Conservation (phyloP, 129 eudicot species). For the Helianthus annuus region DNA sequence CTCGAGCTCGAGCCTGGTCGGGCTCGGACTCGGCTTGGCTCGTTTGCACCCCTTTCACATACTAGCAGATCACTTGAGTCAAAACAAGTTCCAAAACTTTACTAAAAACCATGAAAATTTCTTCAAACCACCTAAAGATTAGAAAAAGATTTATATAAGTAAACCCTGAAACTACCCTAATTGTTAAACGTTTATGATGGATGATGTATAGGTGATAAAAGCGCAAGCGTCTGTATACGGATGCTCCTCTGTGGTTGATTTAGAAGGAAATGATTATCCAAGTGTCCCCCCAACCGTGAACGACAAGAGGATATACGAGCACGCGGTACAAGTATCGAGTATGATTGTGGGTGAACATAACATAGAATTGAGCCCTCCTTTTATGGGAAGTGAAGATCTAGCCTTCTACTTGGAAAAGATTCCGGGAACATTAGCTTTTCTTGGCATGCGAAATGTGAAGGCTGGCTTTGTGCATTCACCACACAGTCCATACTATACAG, state of each 20-base stretch:
- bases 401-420: slow-evolving; percentile 54
- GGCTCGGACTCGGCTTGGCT: too few relatives aligned
- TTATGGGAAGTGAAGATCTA: slow-evolving; percentile 77
- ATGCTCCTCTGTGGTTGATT: slow-evolving; percentile 51
- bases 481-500: slow-evolving; percentile 56
- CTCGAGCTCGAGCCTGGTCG: too few relatives aligned
- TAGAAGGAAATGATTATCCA: slow-evolving; percentile 47
- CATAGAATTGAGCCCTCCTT: slow-evolving; percentile 23
- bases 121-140: too few relatives aligned
- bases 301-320: slow-evolving; percentile 51
- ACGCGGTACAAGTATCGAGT: slow-evolving; percentile 34
- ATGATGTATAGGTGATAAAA: slow-evolving; percentile 41
- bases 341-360: slow-evolving; percentile 52
- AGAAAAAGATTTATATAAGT: too few relatives aligned
- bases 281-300: slow-evolving; percentile 59
- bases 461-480: slow-evolving; percentile 44
- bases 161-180: too few relatives aligned
- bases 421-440: slow-evolving; percentile 51
- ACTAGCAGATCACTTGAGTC: too few relatives aligned
- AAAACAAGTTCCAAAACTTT: too few relatives aligned
- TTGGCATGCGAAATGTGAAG: slow-evolving; percentile 53
- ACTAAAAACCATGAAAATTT: too few relatives aligned
- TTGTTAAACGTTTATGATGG: too few relatives aligned
- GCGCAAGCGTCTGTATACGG: slow-evolving; percentile 58
- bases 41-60: too few relatives aligned